A percentile compares a stretch with the other conserved stretches of the same genome.
phyloP scores from a whole-genome alignment of 805 yeast genomes.

The Ogataea siamensis region DNA sequence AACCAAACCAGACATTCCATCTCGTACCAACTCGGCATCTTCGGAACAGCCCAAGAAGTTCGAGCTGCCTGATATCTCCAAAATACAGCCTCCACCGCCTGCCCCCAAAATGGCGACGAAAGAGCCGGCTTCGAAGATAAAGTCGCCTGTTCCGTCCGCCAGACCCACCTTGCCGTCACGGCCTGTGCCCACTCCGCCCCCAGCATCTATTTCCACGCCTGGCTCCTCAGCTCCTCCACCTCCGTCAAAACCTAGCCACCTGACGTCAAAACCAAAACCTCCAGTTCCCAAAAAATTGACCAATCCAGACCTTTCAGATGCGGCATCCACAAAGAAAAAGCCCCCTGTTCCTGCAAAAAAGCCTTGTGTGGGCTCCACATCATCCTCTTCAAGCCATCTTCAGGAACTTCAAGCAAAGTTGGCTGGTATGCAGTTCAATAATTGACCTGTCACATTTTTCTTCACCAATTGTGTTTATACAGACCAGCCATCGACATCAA shows the following conservation, averaged over 20 bases:
- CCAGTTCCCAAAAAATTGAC: conserved; percentile 10
- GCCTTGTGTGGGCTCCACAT: conserved; percentile 9
- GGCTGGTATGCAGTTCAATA: conserved; percentile 25
- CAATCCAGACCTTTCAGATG: conserved; percentile 1
- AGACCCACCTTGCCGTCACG: background rate
- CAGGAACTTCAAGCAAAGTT: conserved; percentile 32
- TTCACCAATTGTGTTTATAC: background rate
- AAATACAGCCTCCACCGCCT: conserved; percentile 32
- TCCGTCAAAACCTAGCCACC: conserved; percentile 20
- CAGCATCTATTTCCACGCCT: conserved; percentile 2
- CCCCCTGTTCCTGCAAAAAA: conserved; percentile 19
- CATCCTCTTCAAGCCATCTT: conserved; percentile 22
- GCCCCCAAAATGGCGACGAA: conserved; percentile 12
- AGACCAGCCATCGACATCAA: conserved; percentile 3
- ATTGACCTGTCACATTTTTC: conserved; percentile 8
- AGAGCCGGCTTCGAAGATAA: too few relatives aligned
- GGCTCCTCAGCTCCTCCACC: conserved; percentile 7
- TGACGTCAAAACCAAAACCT: conserved; percentile 10
- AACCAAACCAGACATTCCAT: conserved; percentile 13
- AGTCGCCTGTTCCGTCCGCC: conserved; percentile 1
- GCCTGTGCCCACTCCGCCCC: conserved; percentile 2
- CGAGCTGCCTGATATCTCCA: conserved; percentile 27
- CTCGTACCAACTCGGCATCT: conserved; percentile 13
- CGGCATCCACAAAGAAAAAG: conserved; percentile 3
- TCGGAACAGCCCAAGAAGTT: conserved; percentile 21